phyloP scores from a whole-genome alignment of 2,329 filamentous ascomycete species.

The Iodosphaeria phyllophila region DNA sequence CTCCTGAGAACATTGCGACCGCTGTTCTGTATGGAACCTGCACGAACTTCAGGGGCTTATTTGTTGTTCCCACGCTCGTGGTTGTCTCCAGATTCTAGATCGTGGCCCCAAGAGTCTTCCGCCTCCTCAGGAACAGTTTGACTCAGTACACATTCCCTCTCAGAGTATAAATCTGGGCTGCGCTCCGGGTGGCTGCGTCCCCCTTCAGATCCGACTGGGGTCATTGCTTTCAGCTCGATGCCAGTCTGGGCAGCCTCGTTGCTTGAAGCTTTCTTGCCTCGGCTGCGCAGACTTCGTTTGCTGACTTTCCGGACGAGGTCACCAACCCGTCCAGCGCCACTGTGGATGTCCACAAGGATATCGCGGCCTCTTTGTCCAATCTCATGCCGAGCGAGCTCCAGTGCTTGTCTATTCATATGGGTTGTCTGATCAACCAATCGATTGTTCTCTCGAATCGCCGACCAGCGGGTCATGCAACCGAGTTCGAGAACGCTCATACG shows the following conservation, averaged over 20 bases:
- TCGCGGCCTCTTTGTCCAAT: slow-evolving; percentile 10
- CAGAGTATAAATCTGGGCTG: slow-evolving; percentile 8
- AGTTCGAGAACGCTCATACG: slow-evolving; percentile 56
- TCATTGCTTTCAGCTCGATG: slow-evolving; percentile 5
- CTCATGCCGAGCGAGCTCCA: slow-evolving; percentile 14
- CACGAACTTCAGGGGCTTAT: too few species aligned
- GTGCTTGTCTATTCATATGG: slow-evolving; percentile 16
- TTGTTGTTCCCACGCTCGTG: too few species aligned
- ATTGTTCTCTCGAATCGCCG: slow-evolving; percentile 47
- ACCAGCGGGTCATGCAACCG: slow-evolving; percentile 50
- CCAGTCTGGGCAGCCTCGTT: slow-evolving; percentile 8
- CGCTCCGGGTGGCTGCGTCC: slow-evolving; percentile 7
- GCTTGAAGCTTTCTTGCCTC: slow-evolving; percentile 8
- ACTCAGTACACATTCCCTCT: slow-evolving; percentile 18
- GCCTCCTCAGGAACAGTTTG: slow-evolving; percentile 18
- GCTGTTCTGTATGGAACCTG: slow-evolving; percentile 1
- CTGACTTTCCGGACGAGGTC: slow-evolving; percentile 15
- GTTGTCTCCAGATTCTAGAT: too few species aligned
- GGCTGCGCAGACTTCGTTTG: slow-evolving; percentile 13
- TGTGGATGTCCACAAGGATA: slow-evolving; percentile 11
- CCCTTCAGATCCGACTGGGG: slow-evolving; percentile 5
- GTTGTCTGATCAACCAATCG: slow-evolving; percentile 28
- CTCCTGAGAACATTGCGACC: not conserved
- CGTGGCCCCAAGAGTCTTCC: too few species aligned
- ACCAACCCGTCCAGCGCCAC: slow-evolving; percentile 11